Conservation (phyloP, 345 rosid genomes). For the Microthlaspi erraticum region DNA sequence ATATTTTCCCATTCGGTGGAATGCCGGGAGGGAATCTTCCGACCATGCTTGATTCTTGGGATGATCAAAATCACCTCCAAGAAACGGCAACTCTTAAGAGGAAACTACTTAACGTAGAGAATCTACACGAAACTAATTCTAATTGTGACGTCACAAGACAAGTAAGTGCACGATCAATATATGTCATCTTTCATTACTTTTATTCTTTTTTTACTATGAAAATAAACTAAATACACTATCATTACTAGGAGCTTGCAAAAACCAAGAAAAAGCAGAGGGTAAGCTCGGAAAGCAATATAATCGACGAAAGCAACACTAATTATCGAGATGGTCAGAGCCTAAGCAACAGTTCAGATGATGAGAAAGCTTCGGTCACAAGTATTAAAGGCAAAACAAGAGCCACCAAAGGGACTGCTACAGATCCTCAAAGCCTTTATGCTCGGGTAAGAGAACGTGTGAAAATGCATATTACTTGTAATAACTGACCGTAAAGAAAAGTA, state of each 20-base stretch:
- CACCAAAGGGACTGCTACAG: conserved; percentile 82
- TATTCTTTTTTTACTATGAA: neutral
- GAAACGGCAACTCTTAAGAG: conserved; percentile 36
- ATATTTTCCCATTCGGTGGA: conserved; percentile 41
- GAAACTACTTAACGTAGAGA: conserved; percentile 32
- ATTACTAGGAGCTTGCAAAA: conserved; percentile 39
- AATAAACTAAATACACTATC: conserved; percentile 14
- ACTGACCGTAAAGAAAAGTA: too few relatives aligned
- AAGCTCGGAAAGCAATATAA: conserved; percentile 40
- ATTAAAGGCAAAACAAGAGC: conserved; percentile 72
- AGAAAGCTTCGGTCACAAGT: conserved; percentile 60
- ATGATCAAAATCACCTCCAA: conserved; percentile 36
- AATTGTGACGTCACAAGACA: conserved; percentile 36
- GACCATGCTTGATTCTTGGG: conserved; percentile 42
- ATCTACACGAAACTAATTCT: conserved; percentile 23
- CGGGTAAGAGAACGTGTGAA: conserved; percentile 56
- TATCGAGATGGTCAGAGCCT: conserved; percentile 61
- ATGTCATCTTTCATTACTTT: conserved; percentile 10
- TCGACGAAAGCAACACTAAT: conserved; percentile 47
- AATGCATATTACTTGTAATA: too few relatives aligned
- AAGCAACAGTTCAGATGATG: conserved; percentile 69
- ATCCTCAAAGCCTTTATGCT: conserved; percentile 96
- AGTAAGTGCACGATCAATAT: conserved; percentile 31
- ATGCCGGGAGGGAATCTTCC: conserved; percentile 40
- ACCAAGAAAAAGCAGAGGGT: conserved; percentile 54